Percentiles rank a stretch among this genome's conserved stretches.
phyloP scores from a whole-genome alignment of 352 stramenopile species.

The Phytophthora citrophthora region DNA sequence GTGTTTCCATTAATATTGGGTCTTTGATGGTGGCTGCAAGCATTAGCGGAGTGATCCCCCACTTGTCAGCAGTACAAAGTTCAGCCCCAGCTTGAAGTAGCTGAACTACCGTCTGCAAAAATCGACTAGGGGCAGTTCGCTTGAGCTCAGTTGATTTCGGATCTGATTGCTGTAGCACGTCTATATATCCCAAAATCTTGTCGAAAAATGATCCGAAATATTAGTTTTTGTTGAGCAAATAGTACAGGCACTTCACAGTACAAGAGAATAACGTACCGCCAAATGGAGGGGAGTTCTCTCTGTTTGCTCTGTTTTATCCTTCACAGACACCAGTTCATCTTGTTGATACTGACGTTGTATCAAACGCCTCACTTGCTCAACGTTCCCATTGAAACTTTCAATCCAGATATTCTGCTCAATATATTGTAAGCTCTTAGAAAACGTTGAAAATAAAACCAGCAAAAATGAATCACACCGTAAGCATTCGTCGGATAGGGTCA shows the following conservation, averaged over 20 bases:
- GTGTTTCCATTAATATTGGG: conserved; percentile 38
- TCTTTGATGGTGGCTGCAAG: conserved; percentile 47
- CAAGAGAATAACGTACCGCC: conserved; percentile 28
- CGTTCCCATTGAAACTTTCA: conserved; percentile 42
- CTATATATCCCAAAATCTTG: conserved; percentile 45
- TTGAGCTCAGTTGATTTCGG: conserved; percentile 10
- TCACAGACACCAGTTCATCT: conserved; percentile 12
- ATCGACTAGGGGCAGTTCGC: conserved; percentile 29
- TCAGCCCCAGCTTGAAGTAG: conserved; percentile 42
- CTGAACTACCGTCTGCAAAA: conserved; percentile 40
- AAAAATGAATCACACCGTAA: conserved; percentile 31
- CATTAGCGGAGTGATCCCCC: conserved; percentile 71
- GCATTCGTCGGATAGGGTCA: conserved; percentile 25
- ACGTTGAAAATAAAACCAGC: neutral
- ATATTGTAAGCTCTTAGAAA: neutral
- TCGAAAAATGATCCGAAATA: neutral
- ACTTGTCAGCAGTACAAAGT: conserved; percentile 45
- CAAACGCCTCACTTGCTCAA: conserved; percentile 32
- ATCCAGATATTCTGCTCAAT: conserved; percentile 46
- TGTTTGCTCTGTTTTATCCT: conserved; percentile 38
- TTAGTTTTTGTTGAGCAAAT: neutral
- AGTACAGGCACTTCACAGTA: too few species aligned
- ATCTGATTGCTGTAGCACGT: conserved; percentile 17
- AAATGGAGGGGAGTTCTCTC: conserved; percentile 58
- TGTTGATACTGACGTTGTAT: conserved; percentile 17